A percentile compares a stretch with the other conserved stretches of the same genome.
Evolutionary conservation across 164 flowering plant genomes (phyloP).

Genomic region (Dillenia suffruticosa): DNA sequence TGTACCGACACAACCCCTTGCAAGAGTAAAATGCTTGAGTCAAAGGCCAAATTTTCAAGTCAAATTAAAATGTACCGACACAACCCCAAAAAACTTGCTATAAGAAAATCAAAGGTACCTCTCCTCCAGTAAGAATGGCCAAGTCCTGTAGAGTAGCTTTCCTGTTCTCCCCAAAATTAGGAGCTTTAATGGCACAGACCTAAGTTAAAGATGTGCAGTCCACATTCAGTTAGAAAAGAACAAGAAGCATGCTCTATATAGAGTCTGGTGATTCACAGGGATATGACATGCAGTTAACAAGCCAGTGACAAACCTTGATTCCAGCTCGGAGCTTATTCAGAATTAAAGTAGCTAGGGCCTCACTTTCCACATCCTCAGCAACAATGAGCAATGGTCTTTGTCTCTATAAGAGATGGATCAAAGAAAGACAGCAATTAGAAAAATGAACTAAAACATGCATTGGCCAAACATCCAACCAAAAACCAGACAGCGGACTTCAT

Average conservation of each 20-base stretch:
- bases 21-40: not conserved
- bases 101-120: constrained; percentile 23
- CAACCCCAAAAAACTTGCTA: not conserved
- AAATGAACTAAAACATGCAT: not conserved
- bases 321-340: constrained; percentile 93
- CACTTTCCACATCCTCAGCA: constrained; percentile 94
- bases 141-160: constrained; percentile 80
- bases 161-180: constrained; percentile 98
- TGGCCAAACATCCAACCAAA: too few species aligned
- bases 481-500: not conserved
- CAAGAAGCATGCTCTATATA: too few species aligned
- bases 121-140: constrained; percentile 76
- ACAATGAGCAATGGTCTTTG: constrained; percentile 88
- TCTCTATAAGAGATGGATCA: constrained; percentile 28
- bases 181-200: constrained; percentile 97
- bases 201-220: constrained; percentile 12
- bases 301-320: constrained; percentile 54
- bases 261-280: too few species aligned
- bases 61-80: not conserved
- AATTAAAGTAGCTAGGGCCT: constrained; percentile 86
- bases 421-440: too few species aligned
- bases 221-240: not conserved
- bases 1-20: not conserved
- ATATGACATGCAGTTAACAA: too few species aligned
- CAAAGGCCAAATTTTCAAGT: not conserved